Conservation (phyloP, 2,329 filamentous ascomycete species). For the Fusarium sarcochroum region DNA sequence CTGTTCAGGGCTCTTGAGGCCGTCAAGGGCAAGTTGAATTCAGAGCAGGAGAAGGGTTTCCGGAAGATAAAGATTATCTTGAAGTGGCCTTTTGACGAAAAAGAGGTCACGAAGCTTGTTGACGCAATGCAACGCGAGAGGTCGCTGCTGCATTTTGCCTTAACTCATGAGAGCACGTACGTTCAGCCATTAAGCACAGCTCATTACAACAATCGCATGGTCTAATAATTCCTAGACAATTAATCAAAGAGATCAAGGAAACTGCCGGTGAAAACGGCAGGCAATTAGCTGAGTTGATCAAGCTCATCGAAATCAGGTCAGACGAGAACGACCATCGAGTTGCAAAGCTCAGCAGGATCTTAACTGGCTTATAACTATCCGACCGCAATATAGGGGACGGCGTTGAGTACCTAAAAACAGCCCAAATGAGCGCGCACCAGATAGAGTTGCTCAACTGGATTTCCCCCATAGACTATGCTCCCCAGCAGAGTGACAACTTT, state of each 20-base stretch:
- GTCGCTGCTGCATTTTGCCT: conserved; percentile 2
- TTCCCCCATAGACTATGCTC: not conserved
- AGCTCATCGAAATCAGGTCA: not conserved
- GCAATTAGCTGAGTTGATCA: not conserved
- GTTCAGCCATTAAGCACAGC: not conserved
- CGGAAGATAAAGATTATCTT: not conserved
- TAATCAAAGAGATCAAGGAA: not conserved
- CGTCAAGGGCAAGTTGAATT: conserved; percentile 30
- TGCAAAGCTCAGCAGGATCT: not conserved
- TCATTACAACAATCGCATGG: not conserved
- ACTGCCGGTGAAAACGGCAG: not conserved
- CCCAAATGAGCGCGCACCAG: not conserved
- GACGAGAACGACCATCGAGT: not conserved
- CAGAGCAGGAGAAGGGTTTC: conserved; percentile 8
- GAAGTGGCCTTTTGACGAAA: conserved; percentile 32
- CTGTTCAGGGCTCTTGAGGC: conserved; percentile 15
- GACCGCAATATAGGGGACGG: not conserved
- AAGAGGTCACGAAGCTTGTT: conserved; percentile 24
- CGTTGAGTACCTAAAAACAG: not conserved
- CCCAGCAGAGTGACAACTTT: not conserved
- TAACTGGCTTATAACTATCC: not conserved
- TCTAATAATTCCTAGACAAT: not conserved
- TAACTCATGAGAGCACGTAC: conserved; percentile 3
- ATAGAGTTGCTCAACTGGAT: not conserved
- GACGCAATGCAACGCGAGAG: conserved; percentile 3